Conservation (phyloP, 164 flowering plant species). For the Chloranthus sessilifolius region DNA sequence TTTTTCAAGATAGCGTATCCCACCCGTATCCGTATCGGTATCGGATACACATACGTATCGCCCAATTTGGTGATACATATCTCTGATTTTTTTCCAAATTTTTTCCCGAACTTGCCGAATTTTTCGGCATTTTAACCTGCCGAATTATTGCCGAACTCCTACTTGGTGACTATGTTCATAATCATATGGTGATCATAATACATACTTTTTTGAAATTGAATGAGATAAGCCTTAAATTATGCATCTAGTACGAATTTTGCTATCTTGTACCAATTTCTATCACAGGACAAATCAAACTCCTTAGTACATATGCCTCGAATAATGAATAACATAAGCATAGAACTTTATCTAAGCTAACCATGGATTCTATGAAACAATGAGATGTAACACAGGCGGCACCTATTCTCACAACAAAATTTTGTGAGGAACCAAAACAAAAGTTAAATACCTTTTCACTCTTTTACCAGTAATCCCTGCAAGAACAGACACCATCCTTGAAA, state of each 20-base stretch:
- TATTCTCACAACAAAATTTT: neutral
- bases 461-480: conserved; percentile 56
- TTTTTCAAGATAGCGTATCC: no score
- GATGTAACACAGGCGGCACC: neutral
- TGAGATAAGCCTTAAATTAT: neutral
- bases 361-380: neutral
- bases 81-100: no score
- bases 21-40: no score
- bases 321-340: neutral
- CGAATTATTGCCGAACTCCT: no score
- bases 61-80: no score
- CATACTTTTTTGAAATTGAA: no score
- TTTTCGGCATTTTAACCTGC: no score
- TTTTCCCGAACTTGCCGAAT: no score
- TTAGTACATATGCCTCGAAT: neutral
- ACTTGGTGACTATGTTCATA: no score
- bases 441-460: neutral
- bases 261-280: neutral
- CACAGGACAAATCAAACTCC: neutral
- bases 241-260: neutral
- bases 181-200: no score
- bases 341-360: neutral
- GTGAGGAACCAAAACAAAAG: neutral
- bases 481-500: conserved; percentile 46
- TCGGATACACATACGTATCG: no score